Evolutionary conservation across 352 stramenopile species (phyloP).

Genomic region (Phytophthora boehmeriae): DNA sequence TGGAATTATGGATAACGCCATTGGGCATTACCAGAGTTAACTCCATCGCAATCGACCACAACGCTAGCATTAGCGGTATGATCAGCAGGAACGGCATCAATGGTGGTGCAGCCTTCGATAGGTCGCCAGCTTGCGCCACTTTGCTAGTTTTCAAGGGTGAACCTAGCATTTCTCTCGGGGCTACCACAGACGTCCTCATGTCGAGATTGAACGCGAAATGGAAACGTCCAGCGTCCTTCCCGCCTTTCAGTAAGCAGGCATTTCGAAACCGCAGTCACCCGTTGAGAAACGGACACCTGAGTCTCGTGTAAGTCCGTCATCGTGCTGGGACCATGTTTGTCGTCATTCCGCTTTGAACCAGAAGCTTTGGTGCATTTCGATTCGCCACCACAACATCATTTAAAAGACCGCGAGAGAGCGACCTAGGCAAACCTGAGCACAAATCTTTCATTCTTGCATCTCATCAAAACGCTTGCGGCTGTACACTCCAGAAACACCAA

Average conservation of each 20-base stretch:
- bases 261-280: neutral
- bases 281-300: neutral
- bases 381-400: too few species aligned
- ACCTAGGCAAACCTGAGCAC: too few species aligned
- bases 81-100: conserved; percentile 22
- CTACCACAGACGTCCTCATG: neutral
- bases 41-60: conserved; percentile 25
- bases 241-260: neutral
- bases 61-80: conserved; percentile 10
- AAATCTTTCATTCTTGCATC: too few species aligned
- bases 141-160: neutral
- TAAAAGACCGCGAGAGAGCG: too few species aligned
- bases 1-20: neutral
- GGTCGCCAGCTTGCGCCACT: neutral
- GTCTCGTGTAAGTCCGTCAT: too few species aligned
- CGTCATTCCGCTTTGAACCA: too few species aligned
- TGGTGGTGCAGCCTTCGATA: neutral
- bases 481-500: too few species aligned
- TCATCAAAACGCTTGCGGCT: too few species aligned
- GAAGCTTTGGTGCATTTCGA: too few species aligned
- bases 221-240: neutral
- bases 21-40: conserved; percentile 13
- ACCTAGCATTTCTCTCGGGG: neutral
- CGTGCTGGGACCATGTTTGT: too few species aligned
- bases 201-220: neutral